Evolutionary conservation across 805 yeast genomes (phyloP).

Genomic region (Candida boidinii): DNA sequence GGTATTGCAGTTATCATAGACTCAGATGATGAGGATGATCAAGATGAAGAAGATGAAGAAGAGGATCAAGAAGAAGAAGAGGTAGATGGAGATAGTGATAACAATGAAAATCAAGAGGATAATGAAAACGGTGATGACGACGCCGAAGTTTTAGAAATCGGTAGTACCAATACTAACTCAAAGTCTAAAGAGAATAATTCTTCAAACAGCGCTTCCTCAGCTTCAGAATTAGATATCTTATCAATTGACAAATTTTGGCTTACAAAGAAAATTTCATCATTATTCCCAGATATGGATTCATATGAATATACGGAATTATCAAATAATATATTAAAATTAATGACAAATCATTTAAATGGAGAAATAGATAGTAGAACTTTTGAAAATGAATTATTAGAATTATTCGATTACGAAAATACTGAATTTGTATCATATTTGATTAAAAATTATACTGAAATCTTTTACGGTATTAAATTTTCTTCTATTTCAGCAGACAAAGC

Average conservation of each 20-base stretch:
- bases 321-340: conserved; percentile 27
- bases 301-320: conserved; percentile 27
- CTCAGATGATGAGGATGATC: conserved; percentile 17
- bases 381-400: conserved; percentile 44
- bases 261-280: conserved; percentile 36
- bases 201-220: not conserved
- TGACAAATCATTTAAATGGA: conserved; percentile 24
- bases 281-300: conserved; percentile 28
- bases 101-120: conserved; percentile 20
- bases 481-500: conserved; percentile 15
- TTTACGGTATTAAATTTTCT: conserved; percentile 20
- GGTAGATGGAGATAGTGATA: conserved; percentile 23
- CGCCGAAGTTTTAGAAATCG: conserved; percentile 11
- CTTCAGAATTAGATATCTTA: conserved; percentile 9
- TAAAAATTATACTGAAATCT: conserved; percentile 28
- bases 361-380: conserved; percentile 31
- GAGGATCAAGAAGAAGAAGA: conserved; percentile 21
- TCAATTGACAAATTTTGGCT: conserved; percentile 38
- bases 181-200: conserved; percentile 3
- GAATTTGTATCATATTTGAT: conserved; percentile 40
- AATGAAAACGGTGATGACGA: conserved; percentile 11
- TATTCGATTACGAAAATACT: conserved; percentile 43
- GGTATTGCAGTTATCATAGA: conserved; percentile 3
- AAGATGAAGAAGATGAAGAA: conserved; percentile 18
- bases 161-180: conserved; percentile 4